These are phyloP conservation scores for Suillus subalutaceus DNA, from an alignment of 768 basidiomycete species.

Conservation along the genomic window DNA sequence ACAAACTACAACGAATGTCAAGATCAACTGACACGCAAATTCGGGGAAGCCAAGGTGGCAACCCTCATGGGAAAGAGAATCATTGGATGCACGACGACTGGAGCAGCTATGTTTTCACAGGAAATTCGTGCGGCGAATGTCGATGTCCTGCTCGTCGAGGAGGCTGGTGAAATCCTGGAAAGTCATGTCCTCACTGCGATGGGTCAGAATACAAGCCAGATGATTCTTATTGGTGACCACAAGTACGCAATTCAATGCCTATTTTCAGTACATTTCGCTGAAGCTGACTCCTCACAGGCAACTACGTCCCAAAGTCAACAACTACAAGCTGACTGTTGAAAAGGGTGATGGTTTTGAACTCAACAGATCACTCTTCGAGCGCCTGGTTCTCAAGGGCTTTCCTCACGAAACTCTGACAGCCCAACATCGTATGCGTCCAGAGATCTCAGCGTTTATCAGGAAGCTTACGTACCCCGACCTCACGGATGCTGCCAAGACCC, in stretches of 20 bases:
- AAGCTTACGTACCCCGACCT: constrained; percentile 68
- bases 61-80: constrained; percentile 52
- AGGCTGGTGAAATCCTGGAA: constrained; percentile 74
- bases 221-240: constrained; percentile 75
- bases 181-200: constrained; percentile 66
- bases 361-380: constrained; percentile 70
- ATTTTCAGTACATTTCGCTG: neutral
- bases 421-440: constrained; percentile 78
- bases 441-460: constrained; percentile 66
- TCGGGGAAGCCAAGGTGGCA: constrained; percentile 33
- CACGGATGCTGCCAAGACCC: constrained; percentile 53
- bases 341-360: constrained; percentile 69
- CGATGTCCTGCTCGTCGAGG: constrained; percentile 64
- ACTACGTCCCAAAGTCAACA: constrained; percentile 72
- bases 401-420: constrained; percentile 57
- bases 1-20: constrained; percentile 46
- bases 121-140: constrained; percentile 50
- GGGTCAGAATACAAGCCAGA: constrained; percentile 45
- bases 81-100: constrained; percentile 72
- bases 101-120: constrained; percentile 60
- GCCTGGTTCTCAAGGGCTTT: constrained; percentile 61
- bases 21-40: constrained; percentile 39
- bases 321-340: constrained; percentile 66
- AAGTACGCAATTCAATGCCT: constrained; percentile 47
- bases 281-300: constrained; percentile 45